phyloP scores from a whole-genome alignment of 2,329 filamentous ascomycete species.

The Fusarium nanum region DNA sequence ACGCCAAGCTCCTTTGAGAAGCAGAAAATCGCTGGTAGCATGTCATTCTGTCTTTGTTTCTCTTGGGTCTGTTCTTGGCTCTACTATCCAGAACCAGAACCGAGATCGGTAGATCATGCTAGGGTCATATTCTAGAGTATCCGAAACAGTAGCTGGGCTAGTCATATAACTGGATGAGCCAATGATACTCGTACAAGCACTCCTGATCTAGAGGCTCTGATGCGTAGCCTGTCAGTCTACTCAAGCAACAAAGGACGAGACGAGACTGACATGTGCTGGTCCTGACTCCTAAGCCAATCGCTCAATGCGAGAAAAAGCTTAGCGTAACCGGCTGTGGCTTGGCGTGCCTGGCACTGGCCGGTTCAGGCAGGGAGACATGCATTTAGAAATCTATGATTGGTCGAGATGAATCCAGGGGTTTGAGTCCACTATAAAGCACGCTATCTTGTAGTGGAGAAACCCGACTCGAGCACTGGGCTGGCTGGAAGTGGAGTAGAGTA shows the following conservation, averaged over 20 bases:
- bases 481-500: background rate
- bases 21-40: conserved; percentile 3
- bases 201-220: conserved; percentile 14
- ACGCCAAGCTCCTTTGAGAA: conserved; percentile 24
- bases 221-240: conserved; percentile 12
- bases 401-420: conserved; percentile 13
- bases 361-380: conserved; percentile 28
- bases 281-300: conserved; percentile 23
- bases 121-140: conserved; percentile 24
- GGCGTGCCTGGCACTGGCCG: conserved; percentile 27
- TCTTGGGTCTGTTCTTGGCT: background rate
- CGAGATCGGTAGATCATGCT: conserved; percentile 13
- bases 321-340: conserved; percentile 16
- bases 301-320: conserved; percentile 17
- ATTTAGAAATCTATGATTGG: conserved; percentile 1
- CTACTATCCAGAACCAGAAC: background rate
- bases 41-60: background rate
- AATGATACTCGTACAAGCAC: background rate
- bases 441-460: conserved; percentile 21
- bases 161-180: background rate
- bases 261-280: conserved; percentile 9
- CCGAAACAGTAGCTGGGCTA: conserved; percentile 29
- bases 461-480: background rate
- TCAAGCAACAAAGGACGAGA: conserved; percentile 18
- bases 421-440: conserved; percentile 5